Base-by-base conservation (phyloP, 352 stramenopile species). In the Globisporangium abappressorium region DNA sequence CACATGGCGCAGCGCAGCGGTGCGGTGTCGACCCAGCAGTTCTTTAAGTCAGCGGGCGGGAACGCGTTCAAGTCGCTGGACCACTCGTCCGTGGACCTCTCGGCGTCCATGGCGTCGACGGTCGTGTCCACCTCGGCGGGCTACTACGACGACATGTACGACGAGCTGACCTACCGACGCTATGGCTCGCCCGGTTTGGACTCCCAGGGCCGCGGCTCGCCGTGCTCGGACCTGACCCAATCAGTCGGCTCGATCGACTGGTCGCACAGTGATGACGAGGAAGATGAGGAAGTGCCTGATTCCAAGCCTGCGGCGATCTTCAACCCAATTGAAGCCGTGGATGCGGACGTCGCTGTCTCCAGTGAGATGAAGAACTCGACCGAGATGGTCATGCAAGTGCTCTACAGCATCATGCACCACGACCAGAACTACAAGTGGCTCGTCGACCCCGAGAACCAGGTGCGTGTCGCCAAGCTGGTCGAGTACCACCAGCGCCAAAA, bases 61-160 rank as follows among this genome's bases (percentile, higher is more conserved):
- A 56, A 72, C 74, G 36, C 73, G 15, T 80, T 77, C 57, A 82
- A 82, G 65, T 76, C 71, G 36, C 30, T 76, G 30, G 59, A 78
- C 28, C 70, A 64, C 36, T 69, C 73, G 28, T 68, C 54, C 28
- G 74, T 88, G 46, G 84, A 92, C 53, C 65, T 92, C 28, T 82
- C 76, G 41, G 80, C 81, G 30, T 92, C 84, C 22, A 89, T 88
- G 70, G 76, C 78, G n/a, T 92, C 84, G 24, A 92, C 84, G 5
- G 73, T 84, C 64, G 75, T 81, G 12, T 90, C 82, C 46, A 64
- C 64, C 12, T 70, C 75, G 11, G 71, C 71, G 41, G 64, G 65
- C 20, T 83, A 82, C 68, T 90, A 85, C 57, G 84, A 92, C 56
- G 84, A 90, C 66, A 75, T 80, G 70, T 80, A 85, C 70, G 80